A percentile compares a stretch with the other conserved stretches of the same genome.
Conservation (phyloP, 495 filamentous ascomycete species). For the Xylaria longipes region DNA sequence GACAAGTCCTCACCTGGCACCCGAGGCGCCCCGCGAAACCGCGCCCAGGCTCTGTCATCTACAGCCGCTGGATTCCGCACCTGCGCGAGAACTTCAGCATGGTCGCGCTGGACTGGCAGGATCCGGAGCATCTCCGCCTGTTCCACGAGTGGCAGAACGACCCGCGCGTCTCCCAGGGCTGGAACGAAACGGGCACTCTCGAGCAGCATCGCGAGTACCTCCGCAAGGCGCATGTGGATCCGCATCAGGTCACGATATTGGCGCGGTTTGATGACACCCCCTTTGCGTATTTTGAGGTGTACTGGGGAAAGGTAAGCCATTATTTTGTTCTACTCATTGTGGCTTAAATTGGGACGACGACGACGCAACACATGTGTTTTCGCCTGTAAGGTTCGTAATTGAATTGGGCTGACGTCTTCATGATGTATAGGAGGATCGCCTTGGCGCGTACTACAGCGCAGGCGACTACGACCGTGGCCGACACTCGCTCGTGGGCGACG, state of each 20-base stretch:
- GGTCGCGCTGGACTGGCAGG: slow-evolving; percentile 63
- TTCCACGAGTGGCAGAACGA: slow-evolving; percentile 77
- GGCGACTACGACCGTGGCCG: slow-evolving; percentile 70
- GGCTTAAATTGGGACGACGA: no score
- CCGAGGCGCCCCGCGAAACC: slow-evolving; percentile 68
- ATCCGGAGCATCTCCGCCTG: slow-evolving; percentile 60
- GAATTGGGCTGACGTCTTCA: neutral
- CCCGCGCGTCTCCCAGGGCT: slow-evolving; percentile 70
- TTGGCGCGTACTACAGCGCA: slow-evolving; percentile 69
- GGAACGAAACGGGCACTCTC: slow-evolving; percentile 70
- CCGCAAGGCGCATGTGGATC: slow-evolving; percentile 63
- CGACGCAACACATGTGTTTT: neutral
- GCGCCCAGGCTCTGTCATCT: slow-evolving; percentile 63
- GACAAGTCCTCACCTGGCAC: slow-evolving; percentile 53
- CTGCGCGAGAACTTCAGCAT: slow-evolving; percentile 71
- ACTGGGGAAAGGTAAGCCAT: slow-evolving; percentile 68
- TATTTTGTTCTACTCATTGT: neutral
- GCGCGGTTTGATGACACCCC: slow-evolving; percentile 64
- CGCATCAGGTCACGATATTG: slow-evolving; percentile 66
- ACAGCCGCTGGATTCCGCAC: slow-evolving; percentile 73
- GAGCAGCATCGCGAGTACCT: slow-evolving; percentile 70
- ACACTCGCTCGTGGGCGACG: slow-evolving; percentile 71
- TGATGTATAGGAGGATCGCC: slow-evolving; percentile 63
- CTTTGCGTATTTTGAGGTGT: slow-evolving; percentile 74
- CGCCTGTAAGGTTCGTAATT: neutral